A percentile compares a stretch with the other conserved stretches of the same genome.
phyloP scores from a whole-genome alignment of 345 rosid species.

The Populus alba region DNA sequence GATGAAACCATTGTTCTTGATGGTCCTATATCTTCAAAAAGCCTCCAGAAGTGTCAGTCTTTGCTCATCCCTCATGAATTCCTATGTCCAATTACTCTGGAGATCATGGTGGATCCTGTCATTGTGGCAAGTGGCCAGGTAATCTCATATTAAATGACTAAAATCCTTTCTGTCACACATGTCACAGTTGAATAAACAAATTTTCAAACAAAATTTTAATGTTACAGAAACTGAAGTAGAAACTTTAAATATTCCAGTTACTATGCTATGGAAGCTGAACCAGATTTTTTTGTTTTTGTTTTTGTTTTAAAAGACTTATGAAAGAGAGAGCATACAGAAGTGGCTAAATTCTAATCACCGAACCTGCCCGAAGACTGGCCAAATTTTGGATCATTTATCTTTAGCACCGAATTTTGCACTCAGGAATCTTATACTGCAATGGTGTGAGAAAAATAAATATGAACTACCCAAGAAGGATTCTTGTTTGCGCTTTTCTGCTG shows the following conservation, averaged over 20 bases:
- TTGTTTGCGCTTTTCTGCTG: constrained; percentile 21
- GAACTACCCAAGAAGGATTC: constrained; percentile 47
- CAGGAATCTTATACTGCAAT: constrained; percentile 51
- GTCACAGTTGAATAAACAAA: background rate
- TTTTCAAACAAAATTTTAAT: background rate
- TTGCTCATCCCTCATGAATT: constrained; percentile 48
- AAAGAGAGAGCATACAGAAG: constrained; percentile 52
- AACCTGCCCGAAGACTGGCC: constrained; percentile 67
- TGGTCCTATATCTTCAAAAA: constrained; percentile 32
- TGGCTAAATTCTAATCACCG: constrained; percentile 55
- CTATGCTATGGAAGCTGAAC: constrained; percentile 5
- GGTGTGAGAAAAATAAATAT: constrained; percentile 52
- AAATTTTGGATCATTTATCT: constrained; percentile 41
- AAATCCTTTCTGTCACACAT: background rate
- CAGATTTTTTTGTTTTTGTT: background rate
- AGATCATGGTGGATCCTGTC: constrained; percentile 66
- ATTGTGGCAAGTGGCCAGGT: constrained; percentile 74
- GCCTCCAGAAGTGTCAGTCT: constrained; percentile 37
- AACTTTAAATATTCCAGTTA: background rate
- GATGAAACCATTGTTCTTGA: constrained; percentile 36
- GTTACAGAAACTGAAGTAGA: background rate
- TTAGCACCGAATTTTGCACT: constrained; percentile 58
- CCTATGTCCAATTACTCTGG: constrained; percentile 55
- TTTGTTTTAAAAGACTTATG: constrained; percentile 45
- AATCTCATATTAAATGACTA: constrained; percentile 1